These are phyloP conservation scores for Globisporangium paddicum DNA, from an alignment of 352 stramenopile species.

Conservation along the genomic window DNA sequence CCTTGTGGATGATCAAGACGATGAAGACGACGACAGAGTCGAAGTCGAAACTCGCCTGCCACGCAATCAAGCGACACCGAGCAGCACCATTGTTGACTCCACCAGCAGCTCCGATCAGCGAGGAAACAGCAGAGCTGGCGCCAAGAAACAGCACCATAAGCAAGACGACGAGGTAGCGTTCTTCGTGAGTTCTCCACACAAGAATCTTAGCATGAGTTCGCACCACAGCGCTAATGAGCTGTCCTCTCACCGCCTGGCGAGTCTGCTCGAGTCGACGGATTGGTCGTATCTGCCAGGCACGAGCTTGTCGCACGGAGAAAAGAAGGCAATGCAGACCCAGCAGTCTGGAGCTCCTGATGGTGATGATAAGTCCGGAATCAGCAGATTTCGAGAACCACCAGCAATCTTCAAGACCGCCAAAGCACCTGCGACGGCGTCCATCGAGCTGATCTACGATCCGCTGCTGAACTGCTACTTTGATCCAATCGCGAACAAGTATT, in stretches of 20 bases:
- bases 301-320: not conserved
- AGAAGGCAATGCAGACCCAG: not conserved
- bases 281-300: conserved; percentile 24
- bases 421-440: not conserved
- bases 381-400: not conserved
- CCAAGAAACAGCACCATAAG: not conserved
- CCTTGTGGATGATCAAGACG: conserved; percentile 25
- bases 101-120: not conserved
- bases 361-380: no score
- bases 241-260: conserved; percentile 41
- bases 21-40: not conserved
- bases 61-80: not conserved
- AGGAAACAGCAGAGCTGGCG: not conserved
- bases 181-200: conserved; percentile 1
- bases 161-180: not conserved
- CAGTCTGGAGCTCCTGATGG: not conserved
- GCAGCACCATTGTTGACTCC: not conserved
- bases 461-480: conserved; percentile 84
- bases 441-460: conserved; percentile 85
- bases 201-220: not conserved
- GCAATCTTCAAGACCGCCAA: not conserved
- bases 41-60: no score
- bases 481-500: conserved; percentile 81
- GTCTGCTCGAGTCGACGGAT: conserved; percentile 65
- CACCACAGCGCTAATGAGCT: no score